A percentile compares a stretch with the other conserved stretches of the same genome.
Conservation (phyloP, 1,284 basidiomycete genomes). For the Peniophora sp. region DNA sequence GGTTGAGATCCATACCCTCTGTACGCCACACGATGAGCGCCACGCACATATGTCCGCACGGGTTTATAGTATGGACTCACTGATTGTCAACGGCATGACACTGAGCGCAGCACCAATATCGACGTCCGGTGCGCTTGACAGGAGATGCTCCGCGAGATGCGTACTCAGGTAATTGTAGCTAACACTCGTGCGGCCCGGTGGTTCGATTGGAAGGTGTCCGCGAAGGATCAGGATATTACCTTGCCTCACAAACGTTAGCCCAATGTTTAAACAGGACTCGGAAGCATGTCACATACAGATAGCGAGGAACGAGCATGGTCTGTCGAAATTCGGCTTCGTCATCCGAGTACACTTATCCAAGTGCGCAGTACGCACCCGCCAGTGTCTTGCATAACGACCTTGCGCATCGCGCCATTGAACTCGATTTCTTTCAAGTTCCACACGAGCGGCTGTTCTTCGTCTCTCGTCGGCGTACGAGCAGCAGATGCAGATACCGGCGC, state of each 20-base stretch:
- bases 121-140: slow-evolving; percentile 48
- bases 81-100: slow-evolving; percentile 77
- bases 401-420: slow-evolving; percentile 35
- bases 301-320: slow-evolving; percentile 87
- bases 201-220: slow-evolving; percentile 66
- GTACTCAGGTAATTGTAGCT: slow-evolving; percentile 81
- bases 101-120: slow-evolving; percentile 76
- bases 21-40: slow-evolving; percentile 1
- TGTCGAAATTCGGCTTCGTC: slow-evolving; percentile 19
- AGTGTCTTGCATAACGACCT: slow-evolving; percentile 78
- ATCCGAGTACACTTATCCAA: neutral
- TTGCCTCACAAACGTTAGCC: slow-evolving; percentile 18
- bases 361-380: slow-evolving; percentile 49
- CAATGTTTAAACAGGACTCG: neutral
- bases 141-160: slow-evolving; percentile 77
- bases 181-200: slow-evolving; percentile 55
- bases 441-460: slow-evolving; percentile 21
- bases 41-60: slow-evolving; percentile 1
- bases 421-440: slow-evolving; percentile 73
- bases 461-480: no score
- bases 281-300: slow-evolving; percentile 37
- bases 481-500: no score
- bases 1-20: slow-evolving; percentile 86
- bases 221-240: slow-evolving; percentile 82
- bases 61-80: slow-evolving; percentile 30